Evolutionary conservation across 495 filamentous ascomycete genomes (phyloP).

Genomic region (Xylaria bambusicola): DNA sequence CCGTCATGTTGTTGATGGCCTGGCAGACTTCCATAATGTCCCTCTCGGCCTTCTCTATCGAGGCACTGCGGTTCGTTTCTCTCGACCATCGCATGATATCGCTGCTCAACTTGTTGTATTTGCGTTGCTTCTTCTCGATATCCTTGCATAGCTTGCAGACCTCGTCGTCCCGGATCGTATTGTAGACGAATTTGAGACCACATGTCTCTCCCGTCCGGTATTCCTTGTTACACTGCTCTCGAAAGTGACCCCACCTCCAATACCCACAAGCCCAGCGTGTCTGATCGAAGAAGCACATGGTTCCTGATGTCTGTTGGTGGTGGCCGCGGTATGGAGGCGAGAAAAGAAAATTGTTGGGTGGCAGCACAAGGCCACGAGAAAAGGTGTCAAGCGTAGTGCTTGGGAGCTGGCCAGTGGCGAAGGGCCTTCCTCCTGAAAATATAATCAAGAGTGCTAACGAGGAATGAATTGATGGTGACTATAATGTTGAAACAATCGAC

Average conservation of each 20-base stretch:
- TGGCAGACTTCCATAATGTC: slow-evolving; percentile 62
- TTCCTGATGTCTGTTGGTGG: slow-evolving; percentile 18
- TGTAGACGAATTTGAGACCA: slow-evolving; percentile 87
- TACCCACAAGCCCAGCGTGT: slow-evolving; percentile 72
- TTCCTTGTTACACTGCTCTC: slow-evolving; percentile 91
- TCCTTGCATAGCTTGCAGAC: slow-evolving; percentile 88
- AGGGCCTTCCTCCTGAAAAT: slow-evolving; percentile 2
- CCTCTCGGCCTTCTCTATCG: slow-evolving; percentile 73
- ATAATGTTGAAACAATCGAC: neutral
- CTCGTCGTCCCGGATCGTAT: slow-evolving; percentile 58
- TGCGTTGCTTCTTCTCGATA: slow-evolving; percentile 82
- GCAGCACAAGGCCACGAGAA: slow-evolving; percentile 17
- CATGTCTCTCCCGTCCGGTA: slow-evolving; percentile 98
- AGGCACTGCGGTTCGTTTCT: slow-evolving; percentile 73
- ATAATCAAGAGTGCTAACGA: neutral
- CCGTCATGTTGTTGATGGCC: slow-evolving; percentile 61
- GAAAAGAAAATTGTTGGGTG: slow-evolving; percentile 1
- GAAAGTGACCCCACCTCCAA: slow-evolving; percentile 96
- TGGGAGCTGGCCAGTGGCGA: neutral
- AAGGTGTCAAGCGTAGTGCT: slow-evolving; percentile 1
- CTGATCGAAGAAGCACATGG: slow-evolving; percentile 69
- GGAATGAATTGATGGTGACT: neutral
- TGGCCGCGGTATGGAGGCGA: slow-evolving; percentile 4
- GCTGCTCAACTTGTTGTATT: slow-evolving; percentile 71
- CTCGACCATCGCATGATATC: slow-evolving; percentile 79